Conservation (phyloP, 768 basidiomycete genomes). For the Russula compacta region DNA sequence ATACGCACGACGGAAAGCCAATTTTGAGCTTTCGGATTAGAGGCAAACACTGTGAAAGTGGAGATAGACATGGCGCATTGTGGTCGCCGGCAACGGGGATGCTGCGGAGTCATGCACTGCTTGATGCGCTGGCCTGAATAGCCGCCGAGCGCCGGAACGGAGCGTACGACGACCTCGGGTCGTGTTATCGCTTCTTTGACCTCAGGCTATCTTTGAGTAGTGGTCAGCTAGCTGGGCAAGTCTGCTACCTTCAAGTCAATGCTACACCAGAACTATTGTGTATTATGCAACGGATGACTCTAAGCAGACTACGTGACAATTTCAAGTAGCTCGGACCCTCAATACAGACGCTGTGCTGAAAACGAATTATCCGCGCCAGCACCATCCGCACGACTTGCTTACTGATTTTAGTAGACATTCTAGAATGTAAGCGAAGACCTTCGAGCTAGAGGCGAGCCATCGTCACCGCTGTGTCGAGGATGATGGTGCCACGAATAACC, state of each 20-base stretch:
- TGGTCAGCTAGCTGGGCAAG: too few relatives aligned
- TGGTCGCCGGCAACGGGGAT: neutral
- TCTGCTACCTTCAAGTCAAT: too few relatives aligned
- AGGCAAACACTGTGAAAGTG: neutral
- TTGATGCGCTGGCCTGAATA: neutral
- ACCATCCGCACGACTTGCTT: neutral
- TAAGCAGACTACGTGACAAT: too few relatives aligned
- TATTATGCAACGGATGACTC: too few relatives aligned
- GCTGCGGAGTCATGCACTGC: neutral
- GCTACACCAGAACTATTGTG: too few relatives aligned
- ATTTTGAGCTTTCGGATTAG: neutral
- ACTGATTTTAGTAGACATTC: neutral
- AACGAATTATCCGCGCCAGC: neutral
- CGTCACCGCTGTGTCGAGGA: neutral
- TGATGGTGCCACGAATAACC: neutral
- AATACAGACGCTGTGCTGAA: too few relatives aligned
- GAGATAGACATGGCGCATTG: constrained; percentile 6
- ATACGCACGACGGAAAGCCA: constrained; percentile 9
- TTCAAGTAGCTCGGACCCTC: too few relatives aligned
- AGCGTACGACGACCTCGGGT: too few relatives aligned
- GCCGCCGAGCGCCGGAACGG: neutral
- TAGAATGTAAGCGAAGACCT: neutral
- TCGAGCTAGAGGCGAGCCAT: neutral
- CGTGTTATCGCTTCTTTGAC: too few relatives aligned
- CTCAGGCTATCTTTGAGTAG: too few relatives aligned